These are phyloP conservation scores for Chrysoporthe austroafricana DNA, from an alignment of 2,329 filamentous ascomycete genomes.

Conservation along the genomic window DNA sequence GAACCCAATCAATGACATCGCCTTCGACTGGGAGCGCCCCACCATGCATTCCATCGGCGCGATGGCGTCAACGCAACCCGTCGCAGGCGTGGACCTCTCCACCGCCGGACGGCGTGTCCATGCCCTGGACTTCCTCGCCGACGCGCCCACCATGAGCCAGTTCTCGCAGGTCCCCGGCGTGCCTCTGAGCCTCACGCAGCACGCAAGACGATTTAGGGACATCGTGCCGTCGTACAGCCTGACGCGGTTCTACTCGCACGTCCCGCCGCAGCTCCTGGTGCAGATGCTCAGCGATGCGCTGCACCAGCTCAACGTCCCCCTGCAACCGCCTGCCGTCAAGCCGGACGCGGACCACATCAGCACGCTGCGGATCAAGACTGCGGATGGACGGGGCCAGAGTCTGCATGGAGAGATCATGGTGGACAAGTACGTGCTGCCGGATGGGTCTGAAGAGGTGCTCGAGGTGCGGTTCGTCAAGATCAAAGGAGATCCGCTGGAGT, in stretches of 20 bases:
- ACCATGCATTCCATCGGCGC: slow-evolving; percentile 52
- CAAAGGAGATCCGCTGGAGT: slow-evolving; percentile 95
- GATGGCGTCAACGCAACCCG: slow-evolving; percentile 56
- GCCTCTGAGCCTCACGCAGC: slow-evolving; percentile 84
- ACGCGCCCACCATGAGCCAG: slow-evolving; percentile 85
- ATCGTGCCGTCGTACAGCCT: slow-evolving; percentile 87
- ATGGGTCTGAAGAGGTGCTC: slow-evolving; percentile 62
- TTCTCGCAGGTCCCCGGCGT: slow-evolving; percentile 81
- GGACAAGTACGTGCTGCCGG: slow-evolving; percentile 64
- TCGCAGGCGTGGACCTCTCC: slow-evolving; percentile 41
- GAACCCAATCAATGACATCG: slow-evolving; percentile 70
- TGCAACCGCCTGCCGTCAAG: slow-evolving; percentile 51
- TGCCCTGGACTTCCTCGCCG: slow-evolving; percentile 67
- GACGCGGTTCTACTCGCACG: slow-evolving; percentile 88
- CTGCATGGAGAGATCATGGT: slow-evolving; percentile 77
- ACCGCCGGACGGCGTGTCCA: slow-evolving; percentile 41
- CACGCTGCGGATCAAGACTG: slow-evolving; percentile 73
- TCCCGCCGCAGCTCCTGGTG: slow-evolving; percentile 74
- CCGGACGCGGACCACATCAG: slow-evolving; percentile 60
- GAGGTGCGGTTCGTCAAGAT: slow-evolving; percentile 92
- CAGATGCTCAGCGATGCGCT: slow-evolving; percentile 81
- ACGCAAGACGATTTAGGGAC: slow-evolving; percentile 84
- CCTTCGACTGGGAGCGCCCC: slow-evolving; percentile 89
- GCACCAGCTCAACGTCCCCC: slow-evolving; percentile 82
- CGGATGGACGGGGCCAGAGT: slow-evolving; percentile 72